A percentile compares a stretch with the other conserved stretches of the same genome.
Evolutionary conservation across 1,139 yeast genomes (phyloP).

Genomic region (Scheffersomyces insectosa): DNA sequence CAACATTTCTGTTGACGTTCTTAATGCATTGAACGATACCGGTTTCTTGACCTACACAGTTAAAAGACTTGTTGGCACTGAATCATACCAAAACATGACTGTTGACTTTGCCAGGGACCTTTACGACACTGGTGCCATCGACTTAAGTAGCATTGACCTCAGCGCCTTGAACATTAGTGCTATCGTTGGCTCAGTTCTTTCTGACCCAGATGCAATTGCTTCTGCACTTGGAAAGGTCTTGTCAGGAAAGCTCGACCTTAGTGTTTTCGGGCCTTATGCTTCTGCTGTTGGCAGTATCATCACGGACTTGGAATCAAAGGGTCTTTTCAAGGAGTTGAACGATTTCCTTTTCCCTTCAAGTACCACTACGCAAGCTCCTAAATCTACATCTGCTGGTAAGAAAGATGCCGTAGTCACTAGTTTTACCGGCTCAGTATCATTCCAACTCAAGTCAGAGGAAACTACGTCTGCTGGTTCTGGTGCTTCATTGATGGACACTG

Average conservation of each 20-base stretch:
- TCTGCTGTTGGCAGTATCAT: constrained; percentile 33
- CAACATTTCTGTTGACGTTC: constrained; percentile 25
- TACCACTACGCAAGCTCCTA: constrained; percentile 8
- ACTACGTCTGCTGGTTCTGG: constrained; percentile 13
- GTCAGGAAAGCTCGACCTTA: constrained; percentile 19
- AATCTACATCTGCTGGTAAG: constrained; percentile 7
- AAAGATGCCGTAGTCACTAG: constrained; percentile 8
- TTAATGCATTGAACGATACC: constrained; percentile 44
- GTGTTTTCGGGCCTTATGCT: constrained; percentile 29
- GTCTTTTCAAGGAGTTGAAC: constrained; percentile 43
- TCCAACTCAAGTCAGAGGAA: constrained; percentile 3
- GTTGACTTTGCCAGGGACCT: constrained; percentile 29
- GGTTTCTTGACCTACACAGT: constrained; percentile 41
- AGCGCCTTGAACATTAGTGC: constrained; percentile 27
- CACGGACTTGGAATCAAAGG: constrained; percentile 37
- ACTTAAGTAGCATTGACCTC: constrained; percentile 13
- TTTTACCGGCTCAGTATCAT: constrained; percentile 8
- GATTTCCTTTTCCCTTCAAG: constrained; percentile 33
- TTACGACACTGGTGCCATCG: constrained; percentile 26
- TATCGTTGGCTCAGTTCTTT: constrained; percentile 24
- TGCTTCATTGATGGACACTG: constrained; percentile 4
- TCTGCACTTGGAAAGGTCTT: constrained; percentile 25
- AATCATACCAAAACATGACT: constrained; percentile 40
- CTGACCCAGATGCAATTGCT: constrained; percentile 26
- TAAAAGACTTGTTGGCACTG: constrained; percentile 37